phyloP scores from a whole-genome alignment of 2,329 filamentous ascomycete genomes.

The Mariannaea sp. region DNA sequence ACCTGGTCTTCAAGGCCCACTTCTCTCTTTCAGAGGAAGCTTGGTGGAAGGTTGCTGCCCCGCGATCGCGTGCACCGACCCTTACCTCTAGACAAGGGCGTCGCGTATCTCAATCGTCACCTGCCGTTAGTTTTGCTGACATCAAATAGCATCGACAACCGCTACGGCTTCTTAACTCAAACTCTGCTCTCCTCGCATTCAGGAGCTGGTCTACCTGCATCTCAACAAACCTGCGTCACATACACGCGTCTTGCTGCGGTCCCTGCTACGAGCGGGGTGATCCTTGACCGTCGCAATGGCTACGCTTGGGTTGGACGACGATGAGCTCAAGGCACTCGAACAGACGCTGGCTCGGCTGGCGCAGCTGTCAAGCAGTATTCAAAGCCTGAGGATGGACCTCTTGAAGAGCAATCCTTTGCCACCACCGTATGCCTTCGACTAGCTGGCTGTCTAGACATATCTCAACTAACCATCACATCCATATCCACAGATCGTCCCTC shows the following conservation, averaged over 20 bases:
- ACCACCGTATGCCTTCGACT: conserved; percentile 56
- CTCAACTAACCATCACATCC: conserved; percentile 16
- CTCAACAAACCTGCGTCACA: too few relatives aligned
- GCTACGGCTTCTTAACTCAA: not conserved
- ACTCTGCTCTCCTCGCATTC: too few relatives aligned
- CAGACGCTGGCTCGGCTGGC: conserved; percentile 70
- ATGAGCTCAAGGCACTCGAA: conserved; percentile 72
- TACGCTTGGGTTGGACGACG: conserved; percentile 56
- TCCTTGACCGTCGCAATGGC: conserved; percentile 39
- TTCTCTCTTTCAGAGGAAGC: not conserved
- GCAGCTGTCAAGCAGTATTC: conserved; percentile 71
- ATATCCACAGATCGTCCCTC: conserved; percentile 64
- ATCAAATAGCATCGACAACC: not conserved
- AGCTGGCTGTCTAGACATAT: not conserved
- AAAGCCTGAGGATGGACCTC: conserved; percentile 65
- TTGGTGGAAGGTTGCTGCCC: not conserved
- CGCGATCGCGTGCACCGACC: not conserved
- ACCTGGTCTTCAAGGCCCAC: not conserved
- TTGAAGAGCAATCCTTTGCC: conserved; percentile 69
- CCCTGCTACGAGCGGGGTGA: not conserved
- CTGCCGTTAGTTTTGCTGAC: not conserved
- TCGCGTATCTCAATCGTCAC: too few relatives aligned
- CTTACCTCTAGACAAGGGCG: too few relatives aligned
- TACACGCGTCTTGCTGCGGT: not conserved
- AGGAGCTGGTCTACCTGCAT: too few relatives aligned